phyloP scores from a whole-genome alignment of 345 rosid species.

The Raphanus raphanistrum region DNA sequence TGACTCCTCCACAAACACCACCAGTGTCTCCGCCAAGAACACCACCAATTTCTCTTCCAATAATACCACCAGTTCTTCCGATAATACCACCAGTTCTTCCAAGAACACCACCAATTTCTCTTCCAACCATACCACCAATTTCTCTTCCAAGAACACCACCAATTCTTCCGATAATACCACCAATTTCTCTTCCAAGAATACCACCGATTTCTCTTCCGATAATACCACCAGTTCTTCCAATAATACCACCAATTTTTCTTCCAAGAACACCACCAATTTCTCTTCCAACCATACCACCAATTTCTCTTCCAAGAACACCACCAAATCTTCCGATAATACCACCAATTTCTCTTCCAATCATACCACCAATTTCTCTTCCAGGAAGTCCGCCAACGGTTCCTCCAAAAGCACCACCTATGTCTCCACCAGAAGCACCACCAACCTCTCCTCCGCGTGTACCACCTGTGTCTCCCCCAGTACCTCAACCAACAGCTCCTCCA shows the following conservation, averaged over 20 bases:
- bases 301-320: background rate
- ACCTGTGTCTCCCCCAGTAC: background rate
- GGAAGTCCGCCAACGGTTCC: background rate
- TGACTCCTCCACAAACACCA: background rate
- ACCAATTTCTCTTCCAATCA: background rate
- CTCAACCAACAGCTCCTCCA: background rate
- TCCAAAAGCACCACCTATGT: background rate
- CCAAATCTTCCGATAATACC: background rate
- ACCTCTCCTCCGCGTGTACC: background rate
- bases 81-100: background rate
- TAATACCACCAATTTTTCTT: background rate
- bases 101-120: background rate
- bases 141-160: background rate
- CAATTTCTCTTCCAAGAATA: background rate
- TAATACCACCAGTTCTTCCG: background rate
- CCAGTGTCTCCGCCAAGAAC: background rate
- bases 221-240: background rate
- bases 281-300: background rate
- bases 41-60: background rate
- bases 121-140: background rate
- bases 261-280: background rate
- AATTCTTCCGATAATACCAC: background rate
- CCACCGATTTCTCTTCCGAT: background rate
- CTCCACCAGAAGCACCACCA: background rate
- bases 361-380: background rate